Conservation (phyloP, 2,329 filamentous ascomycete genomes). For the Apiospora kogelbergensis region DNA sequence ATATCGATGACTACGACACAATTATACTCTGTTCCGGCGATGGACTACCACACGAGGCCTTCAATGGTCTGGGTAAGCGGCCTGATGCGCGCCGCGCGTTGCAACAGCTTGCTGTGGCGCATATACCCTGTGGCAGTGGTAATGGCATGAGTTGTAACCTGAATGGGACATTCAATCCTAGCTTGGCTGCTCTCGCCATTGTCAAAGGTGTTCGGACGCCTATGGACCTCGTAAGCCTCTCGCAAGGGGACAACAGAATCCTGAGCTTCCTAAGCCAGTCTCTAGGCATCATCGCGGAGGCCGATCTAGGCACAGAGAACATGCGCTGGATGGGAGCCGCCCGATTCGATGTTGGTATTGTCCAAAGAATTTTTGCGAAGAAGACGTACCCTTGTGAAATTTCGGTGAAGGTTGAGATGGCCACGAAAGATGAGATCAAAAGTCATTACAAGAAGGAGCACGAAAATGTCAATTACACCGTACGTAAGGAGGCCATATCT, state of each 20-base stretch:
- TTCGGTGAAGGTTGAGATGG: slow-evolving; percentile 78
- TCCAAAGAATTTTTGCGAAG: slow-evolving; percentile 73
- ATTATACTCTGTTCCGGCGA: slow-evolving; percentile 90
- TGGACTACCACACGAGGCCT: slow-evolving; percentile 87
- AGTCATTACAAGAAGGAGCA: slow-evolving; percentile 63
- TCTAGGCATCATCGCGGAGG: slow-evolving; percentile 86
- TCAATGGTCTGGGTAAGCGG: slow-evolving; percentile 84
- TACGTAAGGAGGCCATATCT: slow-evolving; percentile 30
- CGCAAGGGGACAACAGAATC: slow-evolving; percentile 71
- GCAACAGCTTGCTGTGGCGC: slow-evolving; percentile 74
- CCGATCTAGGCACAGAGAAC: slow-evolving; percentile 85
- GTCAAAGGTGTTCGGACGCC: slow-evolving; percentile 86
- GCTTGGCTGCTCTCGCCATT: slow-evolving; percentile 75
- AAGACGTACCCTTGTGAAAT: slow-evolving; percentile 87
- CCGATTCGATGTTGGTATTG: slow-evolving; percentile 82
- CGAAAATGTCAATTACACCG: slow-evolving; percentile 10
- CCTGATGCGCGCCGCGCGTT: slow-evolving; percentile 74
- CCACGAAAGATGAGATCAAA: slow-evolving; percentile 72
- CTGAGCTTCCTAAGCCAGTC: slow-evolving; percentile 91
- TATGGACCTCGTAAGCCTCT: slow-evolving; percentile 84
- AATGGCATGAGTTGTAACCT: slow-evolving; percentile 93
- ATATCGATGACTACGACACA: slow-evolving; percentile 80
- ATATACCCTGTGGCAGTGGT: slow-evolving; percentile 89
- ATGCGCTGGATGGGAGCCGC: slow-evolving; percentile 89
- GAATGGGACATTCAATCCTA: slow-evolving; percentile 75